Base-by-base conservation (phyloP, 495 filamentous ascomycete genomes). In the Haplographium delicatum region DNA sequence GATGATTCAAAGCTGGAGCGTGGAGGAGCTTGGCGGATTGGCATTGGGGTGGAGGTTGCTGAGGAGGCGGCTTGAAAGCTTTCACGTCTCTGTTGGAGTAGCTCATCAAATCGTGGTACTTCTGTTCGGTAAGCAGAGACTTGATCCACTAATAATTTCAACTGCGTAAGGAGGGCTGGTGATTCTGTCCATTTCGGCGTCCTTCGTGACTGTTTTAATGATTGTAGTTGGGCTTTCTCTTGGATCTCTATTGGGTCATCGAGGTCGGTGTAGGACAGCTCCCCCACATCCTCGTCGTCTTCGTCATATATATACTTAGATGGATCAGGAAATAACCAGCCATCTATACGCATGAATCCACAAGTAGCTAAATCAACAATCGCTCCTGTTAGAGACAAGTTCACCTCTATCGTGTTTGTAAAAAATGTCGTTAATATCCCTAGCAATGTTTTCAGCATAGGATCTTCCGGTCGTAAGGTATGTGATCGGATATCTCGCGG, bases 341-440 rank as follows among this genome's bases (percentile, higher is more conserved):
- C 83, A 61, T 96, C 89, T 1, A 96, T 72, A 4, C 81, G 77
- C 60, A 94, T 84, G 40, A 84, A 85, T 13, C 87, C 82, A 53
- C 93, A 97, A 1, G 85, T 83, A 13, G 85, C 84, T 23, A 97
- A 73, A 51, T 88, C 86, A 47, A 91, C 79, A 13, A 99, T 73
- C 5, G 83, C 78, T 57, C 90, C 84, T 0, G 94, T 96, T 6
- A 95, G 68, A 1, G 82, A 81, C 9, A 99, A 71, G 60, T 99
- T 99, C 13, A 83, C 87, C 50, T 94, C 89, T 2, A 96, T 81
- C 15, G 88, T 81, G 63, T 99, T 97, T 5, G 84, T 78, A 56
- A 96, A 87, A 61, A 97, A 99, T 0, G 75, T 79, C 18, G 80
- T 74, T 26, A 97, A 66, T 4, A 90, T 77, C 13, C 74, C 74